Evolutionary conservation across 176 grass and related monocot species (phyloP), one percentile per base, ranked within the genome.

Genomic region (Secale cereale): DNA sequence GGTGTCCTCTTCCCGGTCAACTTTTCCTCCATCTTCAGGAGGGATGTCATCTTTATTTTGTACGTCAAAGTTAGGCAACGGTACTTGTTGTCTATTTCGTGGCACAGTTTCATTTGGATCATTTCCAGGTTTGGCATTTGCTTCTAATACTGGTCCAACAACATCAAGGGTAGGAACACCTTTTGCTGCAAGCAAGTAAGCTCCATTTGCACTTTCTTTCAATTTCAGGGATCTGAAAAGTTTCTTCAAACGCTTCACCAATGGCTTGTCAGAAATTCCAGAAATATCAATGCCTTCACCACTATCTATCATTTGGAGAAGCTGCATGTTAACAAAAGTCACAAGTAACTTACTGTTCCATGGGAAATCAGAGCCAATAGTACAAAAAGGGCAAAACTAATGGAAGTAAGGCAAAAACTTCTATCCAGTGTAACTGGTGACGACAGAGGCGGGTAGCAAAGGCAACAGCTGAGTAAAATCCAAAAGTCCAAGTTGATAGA

Each of bases 291-390:
- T 94, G 81, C 93, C 93, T 91, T 98, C 83, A 12, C 93, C 91
- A 80, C 78, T 95, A 84, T 98, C 93, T 81, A 98, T 91, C 91
- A 95, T 98, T 90, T 94, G 81, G 66, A 98, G 96, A 94, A 98
- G 90, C 95, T 98, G 85, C 64, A 90, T 32, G 54, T 75, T 29
- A 82, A 63, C 23, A 85, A 57, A 57, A 83, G 23, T 36, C 20
- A 77, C 15, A 70, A 83, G 48, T 60, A 46, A 86, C 6, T 46
- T 10, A 81, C 28, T 29, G 14, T 62, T 74, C 10, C 35, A 73
- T 83, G 16, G 52, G 25, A 12, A 63, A 16, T 28, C 73, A 26
- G 12, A 43, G 69, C 14, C 66, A 59, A 77, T 8, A 33, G 7
- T 14, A 76, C 23, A 48, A 54, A 33, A 7, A 19, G 33, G 7